Conservation (phyloP, 2,329 filamentous ascomycete genomes). For the Byssothecium circinans region DNA sequence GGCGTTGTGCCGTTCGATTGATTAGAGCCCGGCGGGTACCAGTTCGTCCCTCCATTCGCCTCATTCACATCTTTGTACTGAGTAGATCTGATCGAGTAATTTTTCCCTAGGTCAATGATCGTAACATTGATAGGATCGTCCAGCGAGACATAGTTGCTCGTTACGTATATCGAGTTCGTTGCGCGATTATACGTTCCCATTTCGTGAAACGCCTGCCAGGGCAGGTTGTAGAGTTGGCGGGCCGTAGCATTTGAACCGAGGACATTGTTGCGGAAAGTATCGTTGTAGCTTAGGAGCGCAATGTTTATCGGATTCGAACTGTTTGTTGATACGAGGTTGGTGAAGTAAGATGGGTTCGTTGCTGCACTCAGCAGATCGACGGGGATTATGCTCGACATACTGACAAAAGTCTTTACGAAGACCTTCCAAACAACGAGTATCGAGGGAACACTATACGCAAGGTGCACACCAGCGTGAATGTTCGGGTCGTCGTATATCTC, state of each 20-base stretch:
- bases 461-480: constrained; percentile 12
- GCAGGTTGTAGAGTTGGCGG: constrained; percentile 34
- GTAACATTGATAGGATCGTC: constrained; percentile 41
- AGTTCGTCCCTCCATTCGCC: constrained; percentile 41
- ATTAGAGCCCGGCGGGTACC: constrained; percentile 33
- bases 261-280: constrained; percentile 32
- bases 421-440: constrained; percentile 14
- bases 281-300: constrained; percentile 42
- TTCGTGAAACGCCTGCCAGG: constrained; percentile 46
- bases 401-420: constrained; percentile 16
- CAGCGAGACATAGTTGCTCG: constrained; percentile 41
- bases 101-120: constrained; percentile 44
- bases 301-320: constrained; percentile 37
- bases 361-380: constrained; percentile 38
- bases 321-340: constrained; percentile 31
- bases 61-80: constrained; percentile 44
- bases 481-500: constrained; percentile 1
- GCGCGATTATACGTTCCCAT: constrained; percentile 37
- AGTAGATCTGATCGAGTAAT: constrained; percentile 42
- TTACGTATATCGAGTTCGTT: constrained; percentile 47
- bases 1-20: constrained; percentile 25
- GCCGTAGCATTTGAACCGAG: constrained; percentile 37
- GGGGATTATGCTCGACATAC: constrained; percentile 34
- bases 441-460: constrained; percentile 4
- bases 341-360: constrained; percentile 34